A percentile compares a stretch with the other conserved stretches of the same genome.
phyloP scores from a whole-genome alignment of 2,329 filamentous ascomycete genomes.

The Exophiala sp. region DNA sequence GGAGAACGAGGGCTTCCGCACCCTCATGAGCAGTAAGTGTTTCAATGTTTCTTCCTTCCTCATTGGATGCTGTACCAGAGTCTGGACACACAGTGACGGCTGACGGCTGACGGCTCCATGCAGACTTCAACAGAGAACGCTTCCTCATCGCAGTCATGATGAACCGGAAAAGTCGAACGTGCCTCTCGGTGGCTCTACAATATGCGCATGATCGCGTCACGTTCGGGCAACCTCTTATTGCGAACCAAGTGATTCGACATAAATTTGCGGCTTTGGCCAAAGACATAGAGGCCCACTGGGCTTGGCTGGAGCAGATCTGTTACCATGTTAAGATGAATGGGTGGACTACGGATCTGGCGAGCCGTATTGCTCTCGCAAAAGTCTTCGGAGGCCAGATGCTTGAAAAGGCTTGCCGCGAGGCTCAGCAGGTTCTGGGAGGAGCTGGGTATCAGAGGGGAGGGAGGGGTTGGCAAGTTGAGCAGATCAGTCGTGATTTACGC shows the following conservation, averaged over 20 bases:
- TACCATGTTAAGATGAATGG: background rate
- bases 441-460: conserved; percentile 17
- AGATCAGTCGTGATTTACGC: conserved; percentile 15
- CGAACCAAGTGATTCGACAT: background rate
- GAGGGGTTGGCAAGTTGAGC: conserved; percentile 14
- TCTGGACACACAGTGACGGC: too few relatives aligned
- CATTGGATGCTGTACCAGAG: too few relatives aligned
- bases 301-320: background rate
- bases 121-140: background rate
- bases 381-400: background rate
- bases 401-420: conserved; percentile 7
- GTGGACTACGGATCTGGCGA: background rate
- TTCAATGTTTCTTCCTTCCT: too few relatives aligned
- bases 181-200: background rate
- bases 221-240: background rate
- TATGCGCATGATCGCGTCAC: background rate
- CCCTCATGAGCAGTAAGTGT: conserved; percentile 54
- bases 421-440: conserved; percentile 21
- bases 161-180: background rate
- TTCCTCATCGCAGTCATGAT: background rate
- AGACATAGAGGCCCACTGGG: background rate
- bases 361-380: background rate
- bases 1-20: conserved; percentile 67
- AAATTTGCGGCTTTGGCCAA: background rate
- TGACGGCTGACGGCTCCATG: background rate